Percentiles rank a stretch among this genome's conserved stretches.
Evolutionary conservation across 768 basidiomycete species (phyloP).

Genomic region (Grammothele lineata): DNA sequence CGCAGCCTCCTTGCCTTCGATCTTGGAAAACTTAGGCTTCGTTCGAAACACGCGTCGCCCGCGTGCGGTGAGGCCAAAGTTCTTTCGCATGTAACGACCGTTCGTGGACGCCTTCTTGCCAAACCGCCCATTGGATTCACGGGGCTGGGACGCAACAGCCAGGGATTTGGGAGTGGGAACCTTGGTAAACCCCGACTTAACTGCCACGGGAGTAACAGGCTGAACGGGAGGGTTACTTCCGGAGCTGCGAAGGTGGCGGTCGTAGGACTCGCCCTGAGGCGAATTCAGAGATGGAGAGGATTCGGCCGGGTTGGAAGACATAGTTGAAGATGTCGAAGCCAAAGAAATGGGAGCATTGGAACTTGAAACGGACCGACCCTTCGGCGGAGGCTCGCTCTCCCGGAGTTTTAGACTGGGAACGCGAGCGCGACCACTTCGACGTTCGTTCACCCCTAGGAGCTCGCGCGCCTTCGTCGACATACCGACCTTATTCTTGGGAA

Average conservation of each 20-base stretch:
- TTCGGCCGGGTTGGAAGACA: not conserved
- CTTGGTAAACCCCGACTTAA: conserved; percentile 10
- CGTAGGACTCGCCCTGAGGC: conserved; percentile 10
- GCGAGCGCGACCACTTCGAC: conserved; percentile 28
- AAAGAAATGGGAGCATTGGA: conserved; percentile 15
- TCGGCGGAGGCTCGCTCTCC: conserved; percentile 24
- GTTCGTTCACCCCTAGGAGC: conserved; percentile 20
- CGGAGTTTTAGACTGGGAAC: conserved; percentile 29
- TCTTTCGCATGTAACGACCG: conserved; percentile 39
- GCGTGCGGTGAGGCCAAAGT: conserved; percentile 19
- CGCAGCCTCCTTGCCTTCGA: no score
- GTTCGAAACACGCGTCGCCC: conserved; percentile 8
- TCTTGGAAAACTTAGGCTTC: not conserved
- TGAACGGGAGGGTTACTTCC: not conserved
- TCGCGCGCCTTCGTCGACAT: conserved; percentile 22
- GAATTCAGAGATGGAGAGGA: conserved; percentile 6
- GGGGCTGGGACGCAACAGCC: conserved; percentile 50
- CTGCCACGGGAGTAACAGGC: not conserved
- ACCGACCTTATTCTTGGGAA: conserved; percentile 22
- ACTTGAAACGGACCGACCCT: conserved; percentile 3
- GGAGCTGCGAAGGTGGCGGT: conserved; percentile 5
- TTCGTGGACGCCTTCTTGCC: conserved; percentile 55
- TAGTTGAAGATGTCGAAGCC: conserved; percentile 3
- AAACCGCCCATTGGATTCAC: conserved; percentile 62
- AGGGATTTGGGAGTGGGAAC: conserved; percentile 37